These are phyloP conservation scores for Zygoascus bituminiphila DNA, from an alignment of 805 yeast species.

Conservation along the genomic window DNA sequence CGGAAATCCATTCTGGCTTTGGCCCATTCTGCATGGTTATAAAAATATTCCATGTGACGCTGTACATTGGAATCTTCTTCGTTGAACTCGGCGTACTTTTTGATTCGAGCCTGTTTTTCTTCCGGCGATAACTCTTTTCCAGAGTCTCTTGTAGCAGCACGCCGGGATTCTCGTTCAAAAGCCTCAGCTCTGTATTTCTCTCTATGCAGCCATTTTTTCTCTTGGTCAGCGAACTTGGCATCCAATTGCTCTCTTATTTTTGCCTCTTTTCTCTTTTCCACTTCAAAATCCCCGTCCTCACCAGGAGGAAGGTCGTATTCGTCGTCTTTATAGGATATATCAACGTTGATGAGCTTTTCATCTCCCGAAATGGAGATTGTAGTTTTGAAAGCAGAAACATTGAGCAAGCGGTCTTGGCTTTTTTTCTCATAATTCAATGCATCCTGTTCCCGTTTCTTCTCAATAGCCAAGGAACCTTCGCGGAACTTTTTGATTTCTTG, in stretches of 20 bases:
- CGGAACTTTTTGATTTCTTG: slow-evolving; percentile 19
- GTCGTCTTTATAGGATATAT: slow-evolving; percentile 3
- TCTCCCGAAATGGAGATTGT: slow-evolving; percentile 2
- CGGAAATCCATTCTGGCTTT: slow-evolving; percentile 17
- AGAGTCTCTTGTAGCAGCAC: slow-evolving; percentile 10
- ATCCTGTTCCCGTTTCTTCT: slow-evolving; percentile 9
- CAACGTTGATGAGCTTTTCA: slow-evolving; percentile 4
- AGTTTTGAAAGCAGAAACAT: slow-evolving; percentile 4
- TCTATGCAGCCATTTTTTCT: slow-evolving; percentile 33
- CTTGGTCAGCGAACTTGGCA: slow-evolving; percentile 22
- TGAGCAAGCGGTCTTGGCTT: slow-evolving; percentile 10
- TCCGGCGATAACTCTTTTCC: slow-evolving; percentile 6
- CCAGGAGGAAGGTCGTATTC: slow-evolving; percentile 7
- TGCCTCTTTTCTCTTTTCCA: slow-evolving; percentile 6
- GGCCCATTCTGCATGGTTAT: slow-evolving; percentile 22
- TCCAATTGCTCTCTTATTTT: slow-evolving; percentile 8
- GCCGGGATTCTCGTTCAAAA: slow-evolving; percentile 11
- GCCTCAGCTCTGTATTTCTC: slow-evolving; percentile 31
- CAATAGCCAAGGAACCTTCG: slow-evolving; percentile 14
- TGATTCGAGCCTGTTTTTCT: slow-evolving; percentile 7
- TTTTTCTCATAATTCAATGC: slow-evolving; percentile 13
- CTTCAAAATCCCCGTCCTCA: slow-evolving; percentile 11
- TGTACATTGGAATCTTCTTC: slow-evolving; percentile 15
- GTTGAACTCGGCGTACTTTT: slow-evolving; percentile 14
- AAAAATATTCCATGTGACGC: slow-evolving; percentile 17